Base-by-base conservation (phyloP, 495 filamentous ascomycete genomes). In the Penicillium arizonense region DNA sequence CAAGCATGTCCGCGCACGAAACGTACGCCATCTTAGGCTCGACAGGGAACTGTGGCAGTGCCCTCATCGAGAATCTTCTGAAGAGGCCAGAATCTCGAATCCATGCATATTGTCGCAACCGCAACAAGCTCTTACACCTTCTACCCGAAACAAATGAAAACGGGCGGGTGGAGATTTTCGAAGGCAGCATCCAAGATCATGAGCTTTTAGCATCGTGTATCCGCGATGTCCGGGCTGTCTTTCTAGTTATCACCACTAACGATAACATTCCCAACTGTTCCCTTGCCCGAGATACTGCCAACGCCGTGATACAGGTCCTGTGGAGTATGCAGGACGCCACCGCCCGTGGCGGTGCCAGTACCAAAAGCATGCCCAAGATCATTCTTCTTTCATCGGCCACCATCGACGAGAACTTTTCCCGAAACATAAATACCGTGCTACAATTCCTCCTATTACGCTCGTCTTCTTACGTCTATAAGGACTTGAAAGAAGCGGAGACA, bases 321-420 rank as follows among this genome's bases (percentile, higher is more conserved):
- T 30, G 5, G 37, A 10, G 16, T 21, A 39, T 39, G 16, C 37
- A 21, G 28, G 28, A 30, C 28, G 5, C 28, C 28, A 7, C 28
- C 28, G 9, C 2, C 9, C 24, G 24, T 26, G 24, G 24, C 7
- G 24, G 24, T 26, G 24, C 24, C 24, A 26, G 24, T 7, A 30
- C 7, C 28, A 30, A 30, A 7, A 0, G 28, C 28, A n/a, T 62
- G 12, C 75, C 76, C 1, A 69, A 62, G 46, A 53, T 80, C 13
- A 47, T 78, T 20, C 57, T 75, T 18, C 68, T 80, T 24, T 63
- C 54, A 11, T 76, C 75, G 7, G 58, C 58, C 5, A 68, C 66
- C 8, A 28, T 77, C 33, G 70, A 75, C 53, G 47, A 64, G 20
- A 43, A 59, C 13, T 52, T 77, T 5, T 33, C 42, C 14, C 62